Conservation (phyloP, 2,329 filamentous ascomycete species). For the Seiridium cupressi region DNA sequence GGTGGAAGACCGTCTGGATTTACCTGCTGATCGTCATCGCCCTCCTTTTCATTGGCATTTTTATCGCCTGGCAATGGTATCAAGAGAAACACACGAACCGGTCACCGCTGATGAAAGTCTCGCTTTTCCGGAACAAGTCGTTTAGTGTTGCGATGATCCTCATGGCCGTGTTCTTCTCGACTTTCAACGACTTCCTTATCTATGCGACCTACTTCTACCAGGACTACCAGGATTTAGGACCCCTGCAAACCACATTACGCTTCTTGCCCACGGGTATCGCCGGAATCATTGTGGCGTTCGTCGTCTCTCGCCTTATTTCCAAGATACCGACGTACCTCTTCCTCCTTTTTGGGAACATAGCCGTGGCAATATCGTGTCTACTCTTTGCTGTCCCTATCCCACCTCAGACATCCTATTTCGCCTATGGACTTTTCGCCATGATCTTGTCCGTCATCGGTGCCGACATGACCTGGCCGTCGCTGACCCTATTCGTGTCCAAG, state of each 20-base stretch:
- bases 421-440: constrained; percentile 66
- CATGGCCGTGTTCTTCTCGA: constrained; percentile 65
- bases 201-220: constrained; percentile 72
- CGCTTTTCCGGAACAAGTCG: constrained; percentile 56
- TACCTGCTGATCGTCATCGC: constrained; percentile 58
- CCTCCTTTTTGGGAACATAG: constrained; percentile 55
- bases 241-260: constrained; percentile 66
- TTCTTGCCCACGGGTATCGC: constrained; percentile 65
- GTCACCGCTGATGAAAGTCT: constrained; percentile 64
- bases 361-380: constrained; percentile 53
- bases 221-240: constrained; percentile 58
- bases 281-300: constrained; percentile 55
- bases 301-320: constrained; percentile 55
- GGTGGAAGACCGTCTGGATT: constrained; percentile 65
- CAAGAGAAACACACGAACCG: constrained; percentile 50
- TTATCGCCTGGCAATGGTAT: constrained; percentile 60
- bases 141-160: constrained; percentile 65
- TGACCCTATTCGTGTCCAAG: constrained; percentile 65
- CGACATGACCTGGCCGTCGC: constrained; percentile 64
- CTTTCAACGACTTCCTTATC: constrained; percentile 67
- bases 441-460: constrained; percentile 63
- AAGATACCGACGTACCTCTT: constrained; percentile 58
- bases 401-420: constrained; percentile 61
- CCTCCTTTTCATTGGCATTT: constrained; percentile 51
- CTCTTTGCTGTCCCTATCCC: constrained; percentile 65